Percentiles rank a stretch among this genome's conserved stretches.
These are phyloP conservation scores for Sporothrix inflata DNA, from an alignment of 2,329 filamentous ascomycete genomes.

Conservation along the genomic window DNA sequence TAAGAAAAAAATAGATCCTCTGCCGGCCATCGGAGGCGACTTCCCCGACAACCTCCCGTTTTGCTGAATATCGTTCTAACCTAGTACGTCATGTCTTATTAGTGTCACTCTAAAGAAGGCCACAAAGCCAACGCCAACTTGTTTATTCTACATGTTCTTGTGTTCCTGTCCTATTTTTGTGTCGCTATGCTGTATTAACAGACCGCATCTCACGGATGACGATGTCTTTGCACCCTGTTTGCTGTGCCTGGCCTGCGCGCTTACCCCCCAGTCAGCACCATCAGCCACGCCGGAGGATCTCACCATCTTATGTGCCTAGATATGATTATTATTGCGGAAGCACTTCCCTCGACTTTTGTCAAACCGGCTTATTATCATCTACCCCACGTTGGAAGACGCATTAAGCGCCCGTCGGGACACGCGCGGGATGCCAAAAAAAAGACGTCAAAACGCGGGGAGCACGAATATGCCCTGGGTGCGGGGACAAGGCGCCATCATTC, in stretches of 20 bases:
- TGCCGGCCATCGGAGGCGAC: slow-evolving; percentile 34
- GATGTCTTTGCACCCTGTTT: neutral
- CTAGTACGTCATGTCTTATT: neutral
- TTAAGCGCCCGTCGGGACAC: neutral
- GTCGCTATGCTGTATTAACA: neutral
- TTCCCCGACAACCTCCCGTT: neutral
- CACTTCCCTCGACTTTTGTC: neutral
- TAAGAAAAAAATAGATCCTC: slow-evolving; percentile 1
- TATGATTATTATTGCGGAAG: neutral
- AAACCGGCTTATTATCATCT: neutral
- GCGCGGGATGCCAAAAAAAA: neutral
- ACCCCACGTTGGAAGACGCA: neutral
- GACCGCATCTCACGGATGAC: neutral
- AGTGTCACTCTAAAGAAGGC: too few species aligned
- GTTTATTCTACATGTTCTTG: neutral
- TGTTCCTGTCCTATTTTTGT: neutral
- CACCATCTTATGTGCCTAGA: neutral
- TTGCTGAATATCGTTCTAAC: slow-evolving; percentile 4
- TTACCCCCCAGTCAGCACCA: slow-evolving; percentile 1
- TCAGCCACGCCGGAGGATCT: neutral
- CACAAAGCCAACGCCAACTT: neutral
- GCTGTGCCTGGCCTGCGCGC: neutral
- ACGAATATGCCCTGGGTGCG: neutral
- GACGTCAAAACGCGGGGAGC: neutral
- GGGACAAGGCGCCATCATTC: neutral